Conservation (phyloP, 345 rosid genomes). For the Corymbia maculata region DNA sequence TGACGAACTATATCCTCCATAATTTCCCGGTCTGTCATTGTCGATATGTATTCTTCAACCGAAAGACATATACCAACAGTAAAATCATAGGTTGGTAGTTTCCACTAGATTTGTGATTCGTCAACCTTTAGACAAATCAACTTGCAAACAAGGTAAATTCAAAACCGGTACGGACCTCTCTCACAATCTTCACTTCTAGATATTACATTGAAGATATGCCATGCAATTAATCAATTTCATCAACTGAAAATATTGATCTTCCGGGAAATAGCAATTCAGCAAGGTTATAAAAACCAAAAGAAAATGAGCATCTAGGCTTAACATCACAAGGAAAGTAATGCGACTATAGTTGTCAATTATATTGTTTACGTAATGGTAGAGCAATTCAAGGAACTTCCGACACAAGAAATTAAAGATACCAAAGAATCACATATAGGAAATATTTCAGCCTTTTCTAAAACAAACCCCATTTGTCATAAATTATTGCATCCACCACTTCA, state of each 20-base stretch:
- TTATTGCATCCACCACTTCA: background rate
- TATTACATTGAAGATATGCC: background rate
- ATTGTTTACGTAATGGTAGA: background rate
- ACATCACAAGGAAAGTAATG: background rate
- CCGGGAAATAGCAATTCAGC: background rate
- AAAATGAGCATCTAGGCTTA: background rate
- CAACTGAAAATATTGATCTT: background rate
- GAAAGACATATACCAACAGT: background rate
- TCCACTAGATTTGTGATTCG: background rate
- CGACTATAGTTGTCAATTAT: background rate
- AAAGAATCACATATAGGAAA: background rate
- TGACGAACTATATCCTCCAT: background rate
- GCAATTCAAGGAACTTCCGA: background rate
- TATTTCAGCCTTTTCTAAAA: background rate
- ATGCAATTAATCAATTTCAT: background rate
- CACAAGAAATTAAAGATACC: background rate
- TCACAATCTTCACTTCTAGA: background rate
- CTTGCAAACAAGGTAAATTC: background rate
- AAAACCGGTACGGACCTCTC: background rate
- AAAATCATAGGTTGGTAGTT: background rate
- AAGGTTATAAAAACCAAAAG: background rate
- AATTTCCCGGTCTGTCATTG: background rate
- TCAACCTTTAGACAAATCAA: background rate
- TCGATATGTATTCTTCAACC: background rate
- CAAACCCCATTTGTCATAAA: background rate